These are phyloP conservation scores for Xylaria sp. DNA, from an alignment of 2,329 filamentous ascomycete genomes.

Conservation along the genomic window DNA sequence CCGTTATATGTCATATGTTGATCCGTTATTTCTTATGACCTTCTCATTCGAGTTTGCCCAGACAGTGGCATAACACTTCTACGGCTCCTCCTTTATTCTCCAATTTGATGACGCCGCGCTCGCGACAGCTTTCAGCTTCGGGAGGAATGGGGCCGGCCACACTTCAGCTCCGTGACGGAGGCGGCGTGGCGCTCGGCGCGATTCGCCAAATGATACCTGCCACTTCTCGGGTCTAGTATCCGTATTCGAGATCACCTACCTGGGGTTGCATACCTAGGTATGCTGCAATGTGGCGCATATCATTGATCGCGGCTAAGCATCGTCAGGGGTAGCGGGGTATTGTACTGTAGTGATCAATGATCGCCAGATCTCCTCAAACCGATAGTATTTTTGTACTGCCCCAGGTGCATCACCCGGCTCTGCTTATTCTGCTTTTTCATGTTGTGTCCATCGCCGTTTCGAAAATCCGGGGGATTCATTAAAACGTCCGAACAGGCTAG, in stretches of 20 bases:
- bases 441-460: conserved; percentile 29
- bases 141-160: conserved; percentile 16
- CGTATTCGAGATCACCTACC: neutral
- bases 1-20: neutral
- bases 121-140: conserved; percentile 17
- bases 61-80: conserved; percentile 14
- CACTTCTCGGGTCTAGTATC: neutral
- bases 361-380: conserved; percentile 29
- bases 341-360: conserved; percentile 12
- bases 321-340: conserved; percentile 27
- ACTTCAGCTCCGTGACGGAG: conserved; percentile 24
- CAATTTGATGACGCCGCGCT: neutral
- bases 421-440: conserved; percentile 8
- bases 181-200: conserved; percentile 20
- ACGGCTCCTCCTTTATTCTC: neutral
- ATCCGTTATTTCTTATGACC: neutral
- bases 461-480: conserved; percentile 36
- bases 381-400: neutral
- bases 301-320: conserved; percentile 1
- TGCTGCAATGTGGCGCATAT: conserved; percentile 14
- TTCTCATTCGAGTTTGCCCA: conserved; percentile 27
- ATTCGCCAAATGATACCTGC: neutral
- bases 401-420: conserved; percentile 8
- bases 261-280: neutral
- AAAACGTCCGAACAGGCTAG: conserved; percentile 22